Evolutionary conservation across 1,284 basidiomycete genomes (phyloP).

Genomic region (Cryptococcus hybrid): DNA sequence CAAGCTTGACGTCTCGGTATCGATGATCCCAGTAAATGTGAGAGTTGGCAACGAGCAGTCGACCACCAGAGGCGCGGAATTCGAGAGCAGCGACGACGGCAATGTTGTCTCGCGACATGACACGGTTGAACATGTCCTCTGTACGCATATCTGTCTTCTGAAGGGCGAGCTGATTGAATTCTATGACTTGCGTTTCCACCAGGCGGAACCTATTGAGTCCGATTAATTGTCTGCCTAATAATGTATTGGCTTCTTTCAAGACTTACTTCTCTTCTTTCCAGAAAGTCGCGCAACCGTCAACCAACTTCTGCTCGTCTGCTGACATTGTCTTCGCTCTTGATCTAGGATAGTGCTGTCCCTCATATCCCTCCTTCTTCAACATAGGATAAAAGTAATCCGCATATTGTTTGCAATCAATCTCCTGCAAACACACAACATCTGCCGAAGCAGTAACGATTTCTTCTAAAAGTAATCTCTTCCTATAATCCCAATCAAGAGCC

Average conservation of each 20-base stretch:
- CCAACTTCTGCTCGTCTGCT: constrained; percentile 76
- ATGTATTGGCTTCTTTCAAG: too few relatives aligned
- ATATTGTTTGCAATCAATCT: constrained; percentile 91
- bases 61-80: constrained; percentile 78
- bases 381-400: constrained; percentile 88
- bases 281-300: constrained; percentile 97
- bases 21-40: constrained; percentile 94
- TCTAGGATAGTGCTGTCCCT: constrained; percentile 92
- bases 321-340: constrained; percentile 92
- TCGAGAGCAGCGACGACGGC: constrained; percentile 87
- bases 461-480: constrained; percentile 84
- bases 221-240: not conserved
- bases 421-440: constrained; percentile 88
- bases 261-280: constrained; percentile 85
- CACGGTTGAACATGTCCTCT: constrained; percentile 99
- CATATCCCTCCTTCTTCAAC: constrained; percentile 76
- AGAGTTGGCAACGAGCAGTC: constrained; percentile 84
- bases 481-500: constrained; percentile 94
- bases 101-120: constrained; percentile 94
- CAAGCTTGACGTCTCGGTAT: constrained; percentile 95
- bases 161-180: constrained; percentile 92
- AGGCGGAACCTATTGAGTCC: constrained; percentile 70
- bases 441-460: constrained; percentile 81
- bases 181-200: constrained; percentile 90
- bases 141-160: constrained; percentile 95